These are phyloP conservation scores for Huntiella moniliformis DNA, from an alignment of 2,329 filamentous ascomycete genomes.

Conservation along the genomic window DNA sequence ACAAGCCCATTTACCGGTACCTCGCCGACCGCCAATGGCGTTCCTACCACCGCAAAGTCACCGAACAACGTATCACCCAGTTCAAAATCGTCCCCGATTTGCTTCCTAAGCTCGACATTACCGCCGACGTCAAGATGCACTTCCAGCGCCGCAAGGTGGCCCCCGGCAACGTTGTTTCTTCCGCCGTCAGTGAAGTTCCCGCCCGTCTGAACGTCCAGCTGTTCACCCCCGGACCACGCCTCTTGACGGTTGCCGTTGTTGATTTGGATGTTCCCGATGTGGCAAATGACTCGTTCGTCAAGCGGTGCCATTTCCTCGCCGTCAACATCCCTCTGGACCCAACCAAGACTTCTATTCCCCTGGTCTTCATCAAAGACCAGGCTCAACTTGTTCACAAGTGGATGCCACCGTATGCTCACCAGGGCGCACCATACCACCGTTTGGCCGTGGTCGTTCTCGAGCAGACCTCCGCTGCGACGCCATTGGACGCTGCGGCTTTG, in stretches of 20 bases:
- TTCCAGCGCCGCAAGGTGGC: constrained; percentile 54
- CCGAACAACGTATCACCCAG: constrained; percentile 70
- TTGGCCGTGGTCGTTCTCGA: constrained; percentile 68
- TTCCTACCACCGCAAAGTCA: constrained; percentile 57
- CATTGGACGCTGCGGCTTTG: constrained; percentile 39
- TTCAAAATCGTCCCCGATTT: constrained; percentile 80
- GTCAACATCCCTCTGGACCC: constrained; percentile 38
- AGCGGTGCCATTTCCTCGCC: constrained; percentile 75
- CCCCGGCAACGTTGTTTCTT: constrained; percentile 64
- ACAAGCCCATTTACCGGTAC: constrained; percentile 85
- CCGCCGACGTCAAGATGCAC: constrained; percentile 61
- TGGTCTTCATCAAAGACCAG: constrained; percentile 39
- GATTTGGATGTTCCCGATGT: constrained; percentile 79
- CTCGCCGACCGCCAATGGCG: constrained; percentile 81
- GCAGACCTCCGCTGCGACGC: constrained; percentile 41
- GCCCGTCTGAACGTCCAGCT: constrained; percentile 67
- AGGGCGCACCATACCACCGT: constrained; percentile 81
- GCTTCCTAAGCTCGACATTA: constrained; percentile 59
- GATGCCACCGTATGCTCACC: constrained; percentile 72
- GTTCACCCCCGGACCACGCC: constrained; percentile 63
- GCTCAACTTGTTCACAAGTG: constrained; percentile 59
- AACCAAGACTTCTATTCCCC: constrained; percentile 40
- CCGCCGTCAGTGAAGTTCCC: constrained; percentile 49
- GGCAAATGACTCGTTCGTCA: constrained; percentile 55
- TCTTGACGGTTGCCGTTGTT: constrained; percentile 69